These are phyloP conservation scores for Dipodascus albidus DNA, from an alignment of 805 yeast genomes.

Conservation along the genomic window DNA sequence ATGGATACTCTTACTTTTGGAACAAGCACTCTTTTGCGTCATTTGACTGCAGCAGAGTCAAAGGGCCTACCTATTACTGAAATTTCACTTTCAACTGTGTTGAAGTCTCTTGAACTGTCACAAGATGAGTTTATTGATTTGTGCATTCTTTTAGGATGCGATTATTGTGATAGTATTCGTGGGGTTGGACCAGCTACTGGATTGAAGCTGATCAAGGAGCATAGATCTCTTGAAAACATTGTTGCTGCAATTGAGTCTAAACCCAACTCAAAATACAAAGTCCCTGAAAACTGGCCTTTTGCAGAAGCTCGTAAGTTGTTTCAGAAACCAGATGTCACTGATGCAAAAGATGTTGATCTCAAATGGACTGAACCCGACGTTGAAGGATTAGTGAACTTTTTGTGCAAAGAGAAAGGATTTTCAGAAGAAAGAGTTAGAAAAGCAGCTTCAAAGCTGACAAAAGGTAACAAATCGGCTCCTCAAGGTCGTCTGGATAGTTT, in stretches of 20 bases:
- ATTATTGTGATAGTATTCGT: slow-evolving; percentile 87
- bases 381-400: slow-evolving; percentile 68
- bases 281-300: slow-evolving; percentile 94
- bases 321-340: slow-evolving; percentile 65
- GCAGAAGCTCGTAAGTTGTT: slow-evolving; percentile 80
- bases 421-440: slow-evolving; percentile 82
- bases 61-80: slow-evolving; percentile 88
- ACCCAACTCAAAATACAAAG: slow-evolving; percentile 53
- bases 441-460: slow-evolving; percentile 77
- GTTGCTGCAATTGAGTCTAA: slow-evolving; percentile 44
- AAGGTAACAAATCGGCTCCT: slow-evolving; percentile 72
- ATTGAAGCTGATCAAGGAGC: slow-evolving; percentile 73
- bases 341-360: slow-evolving; percentile 48
- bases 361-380: slow-evolving; percentile 88
- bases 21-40: slow-evolving; percentile 74
- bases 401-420: slow-evolving; percentile 84
- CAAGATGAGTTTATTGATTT: slow-evolving; percentile 72
- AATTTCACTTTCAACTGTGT: slow-evolving; percentile 51
- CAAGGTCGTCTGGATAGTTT: slow-evolving; percentile 93
- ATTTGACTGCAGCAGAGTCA: slow-evolving; percentile 88
- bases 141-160: slow-evolving; percentile 92
- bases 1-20: slow-evolving; percentile 95
- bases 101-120: slow-evolving; percentile 69
- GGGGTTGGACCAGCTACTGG: slow-evolving; percentile 98
- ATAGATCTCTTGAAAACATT: slow-evolving; percentile 68